phyloP scores from a whole-genome alignment of 495 filamentous ascomycete genomes.

The Penicillium coffeae region DNA sequence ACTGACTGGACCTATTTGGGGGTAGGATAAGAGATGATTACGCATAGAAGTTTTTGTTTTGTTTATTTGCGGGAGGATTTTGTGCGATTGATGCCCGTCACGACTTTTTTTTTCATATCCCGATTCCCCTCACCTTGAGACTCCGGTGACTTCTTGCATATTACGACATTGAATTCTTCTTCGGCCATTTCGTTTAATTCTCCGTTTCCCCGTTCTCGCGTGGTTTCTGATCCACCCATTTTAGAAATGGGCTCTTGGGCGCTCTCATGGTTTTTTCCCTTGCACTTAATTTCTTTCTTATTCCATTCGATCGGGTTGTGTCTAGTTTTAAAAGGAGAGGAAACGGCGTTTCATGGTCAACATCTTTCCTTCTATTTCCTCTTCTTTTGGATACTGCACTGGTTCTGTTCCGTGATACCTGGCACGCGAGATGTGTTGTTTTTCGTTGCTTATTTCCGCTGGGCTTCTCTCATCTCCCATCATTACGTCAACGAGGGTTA shows the following conservation, averaged over 20 bases:
- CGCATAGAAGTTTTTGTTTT: slow-evolving; percentile 12
- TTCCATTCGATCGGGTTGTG: slow-evolving; percentile 9
- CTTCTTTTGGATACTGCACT: slow-evolving; percentile 6
- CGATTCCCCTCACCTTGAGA: slow-evolving; percentile 13
- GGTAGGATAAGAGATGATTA: slow-evolving; percentile 33
- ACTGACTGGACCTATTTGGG: slow-evolving; percentile 47
- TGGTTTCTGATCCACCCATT: no score
- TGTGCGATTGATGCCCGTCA: slow-evolving; percentile 28
- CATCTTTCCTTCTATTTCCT: slow-evolving; percentile 9
- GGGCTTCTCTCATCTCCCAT: background rate
- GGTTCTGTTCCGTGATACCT: slow-evolving; percentile 16
- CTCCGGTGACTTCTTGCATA: slow-evolving; percentile 5
- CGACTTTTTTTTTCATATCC: slow-evolving; percentile 16
- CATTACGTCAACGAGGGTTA: slow-evolving; percentile 6
- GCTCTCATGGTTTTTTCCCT: slow-evolving; percentile 9
- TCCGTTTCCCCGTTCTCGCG: background rate
- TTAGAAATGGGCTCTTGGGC: slow-evolving; percentile 1
- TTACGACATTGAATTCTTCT: slow-evolving; percentile 3
- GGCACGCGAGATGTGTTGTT: slow-evolving; percentile 10
- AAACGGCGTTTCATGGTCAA: slow-evolving; percentile 25
- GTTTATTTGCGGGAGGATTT: slow-evolving; percentile 1
- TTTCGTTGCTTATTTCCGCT: slow-evolving; percentile 2
- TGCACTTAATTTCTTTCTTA: background rate
- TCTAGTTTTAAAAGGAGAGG: slow-evolving; percentile 25
- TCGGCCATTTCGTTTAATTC: slow-evolving; percentile 5